These are phyloP conservation scores for Penicillium pancosmium DNA, from an alignment of 495 filamentous ascomycete genomes.

Conservation along the genomic window DNA sequence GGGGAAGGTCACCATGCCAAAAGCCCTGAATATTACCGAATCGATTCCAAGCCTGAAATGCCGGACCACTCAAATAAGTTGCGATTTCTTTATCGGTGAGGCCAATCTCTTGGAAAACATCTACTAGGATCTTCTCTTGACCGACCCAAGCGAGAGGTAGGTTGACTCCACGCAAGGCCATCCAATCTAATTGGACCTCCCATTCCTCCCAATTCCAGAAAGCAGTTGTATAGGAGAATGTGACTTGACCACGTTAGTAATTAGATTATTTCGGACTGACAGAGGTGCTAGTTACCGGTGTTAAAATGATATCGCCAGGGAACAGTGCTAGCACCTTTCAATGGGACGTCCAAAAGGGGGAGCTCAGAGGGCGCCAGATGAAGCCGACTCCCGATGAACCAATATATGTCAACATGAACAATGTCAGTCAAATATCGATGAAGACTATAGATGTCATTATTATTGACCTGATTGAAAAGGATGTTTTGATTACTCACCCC, in stretches of 20 bases:
- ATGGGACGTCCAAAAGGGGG: slow-evolving; percentile 17
- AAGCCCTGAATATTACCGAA: slow-evolving; percentile 59
- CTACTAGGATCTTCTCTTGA: slow-evolving; percentile 52
- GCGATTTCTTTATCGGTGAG: slow-evolving; percentile 48
- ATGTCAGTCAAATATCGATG: slow-evolving; percentile 52
- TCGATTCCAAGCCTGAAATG: slow-evolving; percentile 59
- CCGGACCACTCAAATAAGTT: slow-evolving; percentile 51
- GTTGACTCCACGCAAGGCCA: slow-evolving; percentile 56
- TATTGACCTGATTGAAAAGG: background rate
- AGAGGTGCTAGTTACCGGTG: slow-evolving; percentile 26
- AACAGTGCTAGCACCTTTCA: slow-evolving; percentile 39
- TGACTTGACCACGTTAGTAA: slow-evolving; percentile 37
- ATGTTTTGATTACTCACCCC: slow-evolving; percentile 33
- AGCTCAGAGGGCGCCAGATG: slow-evolving; percentile 21
- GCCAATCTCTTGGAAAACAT: slow-evolving; percentile 52
- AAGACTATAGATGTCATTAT: slow-evolving; percentile 29
- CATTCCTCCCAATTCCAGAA: slow-evolving; percentile 60
- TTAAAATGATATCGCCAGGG: slow-evolving; percentile 60
- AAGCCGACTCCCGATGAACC: slow-evolving; percentile 43
- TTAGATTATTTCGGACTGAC: background rate
- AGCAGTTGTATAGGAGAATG: slow-evolving; percentile 55
- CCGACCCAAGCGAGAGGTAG: slow-evolving; percentile 57
- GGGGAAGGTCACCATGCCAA: slow-evolving; percentile 47
- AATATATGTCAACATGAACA: slow-evolving; percentile 55
- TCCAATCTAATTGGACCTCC: slow-evolving; percentile 58